Evolutionary conservation across 169 alveolate species (phyloP), one percentile per base, ranked within the genome.

Genomic region (Babesia bovis): DNA sequence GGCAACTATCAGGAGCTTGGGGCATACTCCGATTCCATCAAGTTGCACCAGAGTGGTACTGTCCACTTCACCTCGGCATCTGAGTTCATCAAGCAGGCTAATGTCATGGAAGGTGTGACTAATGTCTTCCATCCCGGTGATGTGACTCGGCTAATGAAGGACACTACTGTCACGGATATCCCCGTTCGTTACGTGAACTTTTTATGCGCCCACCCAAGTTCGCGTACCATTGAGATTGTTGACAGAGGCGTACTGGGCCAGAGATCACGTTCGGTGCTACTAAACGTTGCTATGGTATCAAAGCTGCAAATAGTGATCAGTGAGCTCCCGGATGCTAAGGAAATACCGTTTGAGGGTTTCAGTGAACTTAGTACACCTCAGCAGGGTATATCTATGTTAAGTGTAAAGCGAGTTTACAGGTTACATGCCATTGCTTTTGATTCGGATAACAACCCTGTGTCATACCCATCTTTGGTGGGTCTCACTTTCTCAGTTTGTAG

Each of bases 181-280:
- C 56, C 68, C 0, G 78, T 53, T 28, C 50, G 52, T 40, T 67
- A 41, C 58, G 32, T 67, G 58, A 67, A 33, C 50, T 67, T 67
- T 45, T 15, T 53, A 2, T 53, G 66, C 41, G 21, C 33, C 19
- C 61, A 53, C 3, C 50, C 78, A 12, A 40, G 69, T 44, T 50
- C 78, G n/a, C 69, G 78, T 49, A 40, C 78, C 1, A 41, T 67
- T 26, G 78, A 57, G 4, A 67, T 67, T 26, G 68, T 53, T 10
- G 78, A 67, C 47, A 66, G 78, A 4, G 41, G 68, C 23, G 68
- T 51, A 36, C 58, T 55, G 40, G 66, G 78, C 44, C 78, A 67
- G 55, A 45, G 19, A 3, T 51, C 68, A 21, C 40, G 52, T 17
- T 33, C 69, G 3, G 45, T 67, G 12, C 17, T 44, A 12, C 23